Base-by-base conservation (phyloP, 768 basidiomycete genomes). In the Mycena vitilis region DNA sequence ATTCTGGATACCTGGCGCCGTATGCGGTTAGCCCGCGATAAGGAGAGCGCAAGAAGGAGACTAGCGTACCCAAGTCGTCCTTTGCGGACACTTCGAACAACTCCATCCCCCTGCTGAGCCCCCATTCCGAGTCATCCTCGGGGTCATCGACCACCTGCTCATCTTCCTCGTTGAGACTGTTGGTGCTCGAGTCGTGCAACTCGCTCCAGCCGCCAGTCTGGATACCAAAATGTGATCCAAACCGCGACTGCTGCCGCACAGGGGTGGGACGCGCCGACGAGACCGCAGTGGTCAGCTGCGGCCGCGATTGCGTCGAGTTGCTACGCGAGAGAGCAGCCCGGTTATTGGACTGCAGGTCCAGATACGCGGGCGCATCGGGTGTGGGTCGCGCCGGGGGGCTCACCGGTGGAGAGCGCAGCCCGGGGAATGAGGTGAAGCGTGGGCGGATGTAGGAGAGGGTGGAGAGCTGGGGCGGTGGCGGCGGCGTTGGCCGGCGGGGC, bases 81-180 rank as follows among this genome's bases (percentile, higher is more conserved):
- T 96, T 96, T 60, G 96, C 92, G 51, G 94, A 96, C 22, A 97
- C 94, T 76, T 97, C 94, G 71, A 93, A 94, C 20, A 96, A 85
- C 75, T 93, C 92, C 89, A 96, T 94, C 69, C 89, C 92, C 76
- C 91, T 92, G 75, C 85, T 89, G 45, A 92, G 83, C 7, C 93
- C 92, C 91, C 92, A 94, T 75, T 92, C 91, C 47, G 81, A 81
- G 65, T 88, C 87, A 40, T 87, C 84, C 11, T 75, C 79, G 4
- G 77, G 77, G 10, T 81, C 81, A 22, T 86, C 86, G 7, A 82
- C 78, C 16, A 81, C 84, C 44, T 91, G 86, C 58, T 88, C 88
- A 22, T 93, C 90, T 49, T 88, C 88, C 77, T 89, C 91, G 53
- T 87, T 85, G 60, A 89, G 81, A 76, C 90, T 91, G 67, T 88